These are phyloP conservation scores for Sphagnum contortum DNA, from an alignment of 225 moss, liverwort and hornwort genomes.

Conservation along the genomic window DNA sequence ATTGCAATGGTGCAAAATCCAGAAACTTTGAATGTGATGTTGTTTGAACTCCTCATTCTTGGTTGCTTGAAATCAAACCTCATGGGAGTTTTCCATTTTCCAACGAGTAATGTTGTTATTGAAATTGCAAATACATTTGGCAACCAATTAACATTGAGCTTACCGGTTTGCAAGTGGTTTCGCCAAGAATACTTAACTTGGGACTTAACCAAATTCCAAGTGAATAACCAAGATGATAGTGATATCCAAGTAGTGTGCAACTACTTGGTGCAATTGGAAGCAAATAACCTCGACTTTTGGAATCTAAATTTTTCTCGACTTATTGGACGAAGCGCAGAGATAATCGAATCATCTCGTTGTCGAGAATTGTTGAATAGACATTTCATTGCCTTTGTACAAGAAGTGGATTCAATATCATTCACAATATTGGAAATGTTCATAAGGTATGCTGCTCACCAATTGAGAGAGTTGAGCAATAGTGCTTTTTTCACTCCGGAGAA, in stretches of 20 bases:
- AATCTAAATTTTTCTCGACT: no score
- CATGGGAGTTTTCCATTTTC: conserved; percentile 40
- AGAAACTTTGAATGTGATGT: conserved; percentile 39
- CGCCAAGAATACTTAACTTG: conserved; percentile 35
- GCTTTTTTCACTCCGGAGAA: conserved; percentile 35
- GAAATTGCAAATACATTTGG: conserved; percentile 51
- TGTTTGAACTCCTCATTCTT: conserved; percentile 53
- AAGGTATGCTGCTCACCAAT: conserved; percentile 41
- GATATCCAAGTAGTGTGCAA: conserved; percentile 37
- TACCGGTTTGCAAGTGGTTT: conserved; percentile 47
- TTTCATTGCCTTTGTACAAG: conserved; percentile 32
- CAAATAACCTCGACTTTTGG: neutral
- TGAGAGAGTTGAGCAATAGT: conserved; percentile 31
- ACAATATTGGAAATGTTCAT: conserved; percentile 42
- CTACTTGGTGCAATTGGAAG: conserved; percentile 35
- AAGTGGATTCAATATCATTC: conserved; percentile 34
- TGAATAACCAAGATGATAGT: conserved; percentile 21
- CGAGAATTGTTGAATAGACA: conserved; percentile 24
- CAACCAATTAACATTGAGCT: conserved; percentile 32
- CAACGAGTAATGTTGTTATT: conserved; percentile 25
- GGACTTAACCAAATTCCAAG: conserved; percentile 38
- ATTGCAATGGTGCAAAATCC: conserved; percentile 34
- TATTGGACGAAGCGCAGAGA: no score
- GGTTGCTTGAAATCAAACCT: conserved; percentile 44
- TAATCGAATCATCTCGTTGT: conserved; percentile 7